Percentiles rank a stretch among this genome's conserved stretches.
phyloP scores from a whole-genome alignment of 1,284 basidiomycete genomes.

The Irpex lacteus region DNA sequence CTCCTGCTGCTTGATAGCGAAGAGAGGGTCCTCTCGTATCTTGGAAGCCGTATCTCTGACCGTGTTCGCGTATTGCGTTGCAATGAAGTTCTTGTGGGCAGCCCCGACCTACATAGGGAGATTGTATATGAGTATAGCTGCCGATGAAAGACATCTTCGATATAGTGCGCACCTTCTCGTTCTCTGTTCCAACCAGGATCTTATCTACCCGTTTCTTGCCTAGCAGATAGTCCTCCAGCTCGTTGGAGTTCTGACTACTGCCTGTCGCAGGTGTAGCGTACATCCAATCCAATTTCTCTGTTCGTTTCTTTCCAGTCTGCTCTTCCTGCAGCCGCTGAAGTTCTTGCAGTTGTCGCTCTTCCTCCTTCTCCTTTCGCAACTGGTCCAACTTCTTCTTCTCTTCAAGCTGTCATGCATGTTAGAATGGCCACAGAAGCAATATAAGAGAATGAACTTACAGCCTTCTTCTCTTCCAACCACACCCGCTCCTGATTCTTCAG shows the following conservation, averaged over 20 bases:
- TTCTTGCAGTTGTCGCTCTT: slow-evolving; percentile 95
- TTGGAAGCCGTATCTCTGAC: slow-evolving; percentile 88
- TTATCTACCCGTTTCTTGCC: slow-evolving; percentile 99
- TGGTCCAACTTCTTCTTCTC: slow-evolving; percentile 98
- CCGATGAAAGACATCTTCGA: background rate
- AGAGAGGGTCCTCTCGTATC: slow-evolving; percentile 92
- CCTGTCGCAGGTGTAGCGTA: slow-evolving; percentile 93
- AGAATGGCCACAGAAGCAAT: slow-evolving; percentile 10
- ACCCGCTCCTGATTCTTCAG: slow-evolving; percentile 98
- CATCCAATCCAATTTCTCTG: slow-evolving; percentile 98
- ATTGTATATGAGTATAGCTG: slow-evolving; percentile 3
- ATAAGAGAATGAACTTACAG: slow-evolving; percentile 48
- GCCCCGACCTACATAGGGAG: slow-evolving; percentile 62
- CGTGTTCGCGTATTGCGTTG: slow-evolving; percentile 92
- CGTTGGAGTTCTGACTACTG: slow-evolving; percentile 79
- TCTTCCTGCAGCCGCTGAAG: slow-evolving; percentile 93
- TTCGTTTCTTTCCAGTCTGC: slow-evolving; percentile 90
- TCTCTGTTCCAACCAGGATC: slow-evolving; percentile 86
- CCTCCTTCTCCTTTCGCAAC: slow-evolving; percentile 94
- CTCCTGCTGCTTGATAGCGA: slow-evolving; percentile 98
- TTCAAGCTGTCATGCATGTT: slow-evolving; percentile 60
- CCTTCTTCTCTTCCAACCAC: slow-evolving; percentile 98
- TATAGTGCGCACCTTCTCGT: slow-evolving; percentile 66
- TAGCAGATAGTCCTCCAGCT: slow-evolving; percentile 93
- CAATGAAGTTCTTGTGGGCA: slow-evolving; percentile 86